Evolutionary conservation across 352 stramenopile species (phyloP).

Genomic region (Detonula confervacea): DNA sequence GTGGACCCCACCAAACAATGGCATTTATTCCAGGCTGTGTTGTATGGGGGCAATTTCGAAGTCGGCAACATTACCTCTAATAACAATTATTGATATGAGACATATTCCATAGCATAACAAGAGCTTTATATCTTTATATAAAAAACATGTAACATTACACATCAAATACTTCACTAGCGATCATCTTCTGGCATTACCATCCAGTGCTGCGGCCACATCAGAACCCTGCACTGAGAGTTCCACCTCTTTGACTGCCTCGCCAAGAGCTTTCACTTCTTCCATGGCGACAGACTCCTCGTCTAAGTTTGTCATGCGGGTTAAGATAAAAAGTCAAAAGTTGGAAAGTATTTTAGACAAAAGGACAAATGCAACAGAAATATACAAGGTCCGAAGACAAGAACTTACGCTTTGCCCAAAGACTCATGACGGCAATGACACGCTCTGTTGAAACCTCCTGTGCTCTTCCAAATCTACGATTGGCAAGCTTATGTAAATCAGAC

Average conservation of each 20-base stretch:
- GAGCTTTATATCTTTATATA: background rate
- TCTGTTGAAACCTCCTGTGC: slow-evolving; percentile 75
- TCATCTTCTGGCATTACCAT: slow-evolving; percentile 4
- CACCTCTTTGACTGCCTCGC: slow-evolving; percentile 50
- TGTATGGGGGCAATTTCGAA: background rate
- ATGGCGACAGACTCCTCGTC: slow-evolving; percentile 58
- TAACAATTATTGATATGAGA: background rate
- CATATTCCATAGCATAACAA: background rate
- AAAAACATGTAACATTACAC: background rate
- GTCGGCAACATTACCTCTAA: background rate
- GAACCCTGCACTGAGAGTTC: slow-evolving; percentile 39
- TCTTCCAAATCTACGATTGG: slow-evolving; percentile 66
- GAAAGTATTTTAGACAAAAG: no score
- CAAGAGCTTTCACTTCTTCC: slow-evolving; percentile 53
- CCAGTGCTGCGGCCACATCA: slow-evolving; percentile 31
- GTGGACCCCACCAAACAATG: no score
- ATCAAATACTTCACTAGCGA: no score
- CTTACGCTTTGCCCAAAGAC: slow-evolving; percentile 70
- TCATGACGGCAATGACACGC: slow-evolving; percentile 72
- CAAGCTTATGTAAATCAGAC: slow-evolving; percentile 71
- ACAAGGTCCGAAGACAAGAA: slow-evolving; percentile 18
- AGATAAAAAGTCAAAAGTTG: no score
- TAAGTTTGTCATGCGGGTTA: slow-evolving; percentile 10
- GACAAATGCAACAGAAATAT: background rate
- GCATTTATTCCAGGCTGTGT: no score